Percentiles rank a stretch among this genome's conserved stretches.
These are phyloP conservation scores for Arabidopsis lyrata DNA, from an alignment of 441 rosid species.

Conservation along the genomic window DNA sequence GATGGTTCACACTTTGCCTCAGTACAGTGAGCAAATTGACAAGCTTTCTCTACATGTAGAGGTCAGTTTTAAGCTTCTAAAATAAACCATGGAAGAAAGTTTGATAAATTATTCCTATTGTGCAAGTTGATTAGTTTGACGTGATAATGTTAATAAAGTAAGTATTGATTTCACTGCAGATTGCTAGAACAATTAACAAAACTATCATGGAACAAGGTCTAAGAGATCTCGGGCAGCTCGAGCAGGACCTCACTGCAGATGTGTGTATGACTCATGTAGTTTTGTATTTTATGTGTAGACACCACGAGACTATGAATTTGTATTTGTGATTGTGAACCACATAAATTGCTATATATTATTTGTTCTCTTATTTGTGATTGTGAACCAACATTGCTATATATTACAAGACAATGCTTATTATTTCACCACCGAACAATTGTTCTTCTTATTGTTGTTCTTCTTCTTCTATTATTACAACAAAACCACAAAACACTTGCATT, in stretches of 20 bases:
- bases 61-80: conserved; percentile 58
- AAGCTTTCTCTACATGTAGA: conserved; percentile 98
- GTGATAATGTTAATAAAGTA: conserved; percentile 5
- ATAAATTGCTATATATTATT: no score
- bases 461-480: no score
- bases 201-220: conserved; percentile 79
- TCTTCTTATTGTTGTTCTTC: no score
- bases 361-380: no score
- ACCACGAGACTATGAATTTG: no score
- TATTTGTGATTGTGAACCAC: no score
- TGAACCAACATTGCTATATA: no score
- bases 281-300: no score
- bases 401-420: no score
- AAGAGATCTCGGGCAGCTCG: conserved; percentile 90
- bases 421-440: no score
- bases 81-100: conserved; percentile 15
- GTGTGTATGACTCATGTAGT: no score
- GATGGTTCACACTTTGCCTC: conserved; percentile 99
- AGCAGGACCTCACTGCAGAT: conserved; percentile 99
- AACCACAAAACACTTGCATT: no score
- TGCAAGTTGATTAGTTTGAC: not conserved
- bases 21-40: conserved; percentile 96
- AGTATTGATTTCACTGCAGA: conserved; percentile 54
- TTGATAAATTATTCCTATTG: not conserved
- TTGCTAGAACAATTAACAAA: conserved; percentile 85